phyloP scores from a whole-genome alignment of 2,329 filamentous ascomycete genomes.

The Metarhizium rileyi region DNA sequence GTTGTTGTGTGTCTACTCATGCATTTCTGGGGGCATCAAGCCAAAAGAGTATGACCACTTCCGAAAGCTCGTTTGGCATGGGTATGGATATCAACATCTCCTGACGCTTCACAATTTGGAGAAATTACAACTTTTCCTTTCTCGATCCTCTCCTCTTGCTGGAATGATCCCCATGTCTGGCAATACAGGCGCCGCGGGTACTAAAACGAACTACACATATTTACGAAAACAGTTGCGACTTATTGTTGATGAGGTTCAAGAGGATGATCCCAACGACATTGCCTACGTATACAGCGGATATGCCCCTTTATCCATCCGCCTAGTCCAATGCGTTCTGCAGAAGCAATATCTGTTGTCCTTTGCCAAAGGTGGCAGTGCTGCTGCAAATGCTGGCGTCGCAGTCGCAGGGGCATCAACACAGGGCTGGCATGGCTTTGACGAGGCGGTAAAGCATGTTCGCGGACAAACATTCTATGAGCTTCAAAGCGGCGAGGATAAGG shows the following conservation, averaged over 20 bases:
- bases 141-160: conserved; percentile 66
- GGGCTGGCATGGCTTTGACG: conserved; percentile 91
- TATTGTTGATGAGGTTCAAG: conserved; percentile 93
- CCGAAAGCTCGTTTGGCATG: conserved; percentile 77
- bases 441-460: conserved; percentile 75
- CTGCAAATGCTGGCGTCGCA: conserved; percentile 16
- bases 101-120: conserved; percentile 82
- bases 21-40: conserved; percentile 79
- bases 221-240: conserved; percentile 78
- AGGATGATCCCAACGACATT: conserved; percentile 87
- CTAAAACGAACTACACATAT: conserved; percentile 83
- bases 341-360: conserved; percentile 73
- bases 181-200: conserved; percentile 41
- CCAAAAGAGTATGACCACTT: conserved; percentile 84
- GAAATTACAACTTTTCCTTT: conserved; percentile 76
- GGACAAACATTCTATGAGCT: conserved; percentile 86
- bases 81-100: conserved; percentile 91
- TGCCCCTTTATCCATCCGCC: conserved; percentile 79
- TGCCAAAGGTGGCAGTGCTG: conserved; percentile 49
- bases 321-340: conserved; percentile 87
- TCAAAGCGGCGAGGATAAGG: conserved; percentile 89
- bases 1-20: conserved; percentile 83
- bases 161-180: conserved; percentile 67
- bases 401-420: conserved; percentile 51
- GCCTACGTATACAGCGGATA: conserved; percentile 98